phyloP scores from a whole-genome alignment of 176 grass and related monocot genomes.

The Bonia amplexicaulis region DNA sequence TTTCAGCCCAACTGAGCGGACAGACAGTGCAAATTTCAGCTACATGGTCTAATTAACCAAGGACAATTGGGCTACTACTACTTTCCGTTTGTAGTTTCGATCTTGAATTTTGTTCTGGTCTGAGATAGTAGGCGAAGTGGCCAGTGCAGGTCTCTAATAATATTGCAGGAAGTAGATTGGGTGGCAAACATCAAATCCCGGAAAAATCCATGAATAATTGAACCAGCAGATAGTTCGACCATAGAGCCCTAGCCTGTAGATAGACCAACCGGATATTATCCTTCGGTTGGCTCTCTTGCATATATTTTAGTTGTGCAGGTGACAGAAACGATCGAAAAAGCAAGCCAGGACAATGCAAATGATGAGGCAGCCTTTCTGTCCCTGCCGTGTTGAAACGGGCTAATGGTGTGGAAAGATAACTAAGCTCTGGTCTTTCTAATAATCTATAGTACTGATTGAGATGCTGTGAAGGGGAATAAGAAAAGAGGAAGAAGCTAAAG shows the following conservation, averaged over 20 bases:
- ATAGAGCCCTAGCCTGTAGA: neutral
- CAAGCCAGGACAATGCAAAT: neutral
- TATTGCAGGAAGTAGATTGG: neutral
- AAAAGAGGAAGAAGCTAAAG: constrained; percentile 22
- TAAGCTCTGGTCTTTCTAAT: neutral
- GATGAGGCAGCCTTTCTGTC: constrained; percentile 36
- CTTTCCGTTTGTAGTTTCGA: neutral
- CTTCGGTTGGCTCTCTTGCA: neutral
- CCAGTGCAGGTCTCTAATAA: neutral
- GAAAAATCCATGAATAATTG: neutral
- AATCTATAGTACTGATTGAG: neutral
- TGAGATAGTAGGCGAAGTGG: neutral
- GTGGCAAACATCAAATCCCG: neutral
- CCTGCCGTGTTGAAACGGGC: neutral
- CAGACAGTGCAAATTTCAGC: too few species aligned
- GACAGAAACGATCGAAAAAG: neutral
- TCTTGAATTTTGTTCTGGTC: neutral
- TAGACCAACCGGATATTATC: neutral
- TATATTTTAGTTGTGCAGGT: neutral
- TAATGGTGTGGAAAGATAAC: constrained; percentile 28
- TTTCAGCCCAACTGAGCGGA: too few species aligned
- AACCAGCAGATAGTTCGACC: neutral
- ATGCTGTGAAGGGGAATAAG: neutral
- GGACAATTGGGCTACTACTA: neutral
- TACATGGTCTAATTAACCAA: neutral